Evolutionary conservation across 768 basidiomycete genomes (phyloP).

Genomic region (Russula olivacea): DNA sequence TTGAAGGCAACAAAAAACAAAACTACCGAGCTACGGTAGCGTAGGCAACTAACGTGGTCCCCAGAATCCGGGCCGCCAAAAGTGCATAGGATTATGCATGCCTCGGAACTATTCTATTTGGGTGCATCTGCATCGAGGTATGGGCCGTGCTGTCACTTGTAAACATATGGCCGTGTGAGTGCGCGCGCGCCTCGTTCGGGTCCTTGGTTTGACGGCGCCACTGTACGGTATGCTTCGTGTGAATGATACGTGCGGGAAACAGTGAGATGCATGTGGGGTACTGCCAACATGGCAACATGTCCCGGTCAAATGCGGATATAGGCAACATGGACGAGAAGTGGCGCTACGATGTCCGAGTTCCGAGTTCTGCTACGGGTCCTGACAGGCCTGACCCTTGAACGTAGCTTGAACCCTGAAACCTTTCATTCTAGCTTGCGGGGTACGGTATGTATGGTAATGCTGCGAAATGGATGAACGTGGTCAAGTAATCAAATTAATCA

Average conservation of each 20-base stretch:
- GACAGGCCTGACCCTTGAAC: background rate
- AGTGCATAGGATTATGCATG: background rate
- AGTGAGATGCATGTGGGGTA: background rate
- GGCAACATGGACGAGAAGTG: background rate
- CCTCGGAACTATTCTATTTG: background rate
- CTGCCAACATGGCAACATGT: background rate
- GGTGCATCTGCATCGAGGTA: no score
- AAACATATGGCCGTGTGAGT: background rate
- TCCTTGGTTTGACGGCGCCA: background rate
- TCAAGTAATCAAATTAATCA: background rate
- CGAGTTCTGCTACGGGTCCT: background rate
- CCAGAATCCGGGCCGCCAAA: background rate
- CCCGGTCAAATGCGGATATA: background rate
- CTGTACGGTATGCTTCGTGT: background rate
- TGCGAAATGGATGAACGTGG: background rate
- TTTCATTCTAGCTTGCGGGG: background rate
- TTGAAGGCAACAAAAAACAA: background rate
- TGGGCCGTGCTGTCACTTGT: background rate
- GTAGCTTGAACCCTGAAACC: background rate
- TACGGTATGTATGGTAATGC: background rate
- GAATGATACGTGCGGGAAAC: background rate
- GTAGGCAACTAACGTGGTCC: background rate
- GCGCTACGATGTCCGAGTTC: background rate
- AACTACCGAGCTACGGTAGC: background rate
- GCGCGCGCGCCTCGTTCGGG: background rate